Conservation (phyloP, 768 basidiomycete species). For the Tylopilus intermedius region DNA sequence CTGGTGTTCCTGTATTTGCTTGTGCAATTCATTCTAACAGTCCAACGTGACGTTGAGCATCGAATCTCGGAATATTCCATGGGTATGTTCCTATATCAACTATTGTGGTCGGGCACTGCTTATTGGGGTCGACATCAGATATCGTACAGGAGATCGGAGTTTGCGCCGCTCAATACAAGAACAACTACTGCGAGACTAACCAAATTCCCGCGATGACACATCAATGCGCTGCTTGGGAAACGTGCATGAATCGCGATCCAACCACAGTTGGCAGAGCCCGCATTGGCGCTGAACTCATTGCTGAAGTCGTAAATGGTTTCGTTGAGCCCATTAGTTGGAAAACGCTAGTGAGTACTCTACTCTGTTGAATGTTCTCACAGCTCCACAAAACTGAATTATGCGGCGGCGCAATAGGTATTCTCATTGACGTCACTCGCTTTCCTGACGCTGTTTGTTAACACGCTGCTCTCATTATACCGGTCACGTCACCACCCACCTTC, state of each 20-base stretch:
- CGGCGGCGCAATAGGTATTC: constrained; percentile 47
- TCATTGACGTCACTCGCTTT: constrained; percentile 72
- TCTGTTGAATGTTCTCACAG: constrained; percentile 11
- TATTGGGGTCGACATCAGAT: constrained; percentile 42
- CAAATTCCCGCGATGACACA: constrained; percentile 84
- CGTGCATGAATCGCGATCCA: constrained; percentile 94
- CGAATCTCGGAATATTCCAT: constrained; percentile 84
- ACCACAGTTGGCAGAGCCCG: constrained; percentile 82
- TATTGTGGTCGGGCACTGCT: constrained; percentile 15
- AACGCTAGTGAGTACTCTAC: constrained; percentile 63
- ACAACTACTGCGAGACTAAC: constrained; percentile 72
- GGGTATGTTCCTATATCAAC: constrained; percentile 43
- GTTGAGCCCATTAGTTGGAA: constrained; percentile 98
- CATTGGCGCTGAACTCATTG: constrained; percentile 91
- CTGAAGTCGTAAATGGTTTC: constrained; percentile 93
- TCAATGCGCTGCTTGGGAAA: constrained; percentile 86
- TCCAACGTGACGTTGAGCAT: constrained; percentile 85
- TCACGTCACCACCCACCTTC: constrained; percentile 50
- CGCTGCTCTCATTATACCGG: constrained; percentile 74
- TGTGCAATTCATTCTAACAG: constrained; percentile 81
- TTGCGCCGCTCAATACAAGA: constrained; percentile 75
- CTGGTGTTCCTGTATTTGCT: constrained; percentile 80
- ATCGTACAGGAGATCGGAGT: constrained; percentile 89
- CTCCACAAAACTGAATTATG: constrained; percentile 17
- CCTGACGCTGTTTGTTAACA: constrained; percentile 74